A percentile compares a stretch with the other conserved stretches of the same genome.
phyloP scores from a whole-genome alignment of 345 rosid species.

The Punica granatum region DNA sequence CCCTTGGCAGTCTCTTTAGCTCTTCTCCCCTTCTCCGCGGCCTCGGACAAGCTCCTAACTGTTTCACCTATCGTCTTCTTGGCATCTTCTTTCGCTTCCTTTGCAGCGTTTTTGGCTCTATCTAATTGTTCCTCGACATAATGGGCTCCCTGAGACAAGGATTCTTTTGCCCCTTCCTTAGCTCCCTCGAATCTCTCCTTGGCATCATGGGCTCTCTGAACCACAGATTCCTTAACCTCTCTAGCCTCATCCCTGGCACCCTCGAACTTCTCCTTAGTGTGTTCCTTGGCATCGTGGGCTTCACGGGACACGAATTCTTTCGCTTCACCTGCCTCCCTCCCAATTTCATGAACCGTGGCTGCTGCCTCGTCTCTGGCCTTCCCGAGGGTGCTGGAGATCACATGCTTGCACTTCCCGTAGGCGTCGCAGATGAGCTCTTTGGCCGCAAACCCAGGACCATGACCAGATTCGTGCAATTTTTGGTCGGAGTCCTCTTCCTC shows the following conservation, averaged over 20 bases:
- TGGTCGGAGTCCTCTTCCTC: too few relatives aligned
- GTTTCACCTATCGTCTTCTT: not conserved
- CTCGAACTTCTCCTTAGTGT: constrained; percentile 5
- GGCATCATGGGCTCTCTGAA: constrained; percentile 9
- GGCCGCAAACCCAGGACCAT: constrained; percentile 6
- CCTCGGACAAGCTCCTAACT: constrained; percentile 2
- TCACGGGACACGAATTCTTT: constrained; percentile 7
- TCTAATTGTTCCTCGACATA: not conserved
- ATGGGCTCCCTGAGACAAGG: not conserved
- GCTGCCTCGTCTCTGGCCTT: constrained; percentile 30
- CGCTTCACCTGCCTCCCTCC: constrained; percentile 14
- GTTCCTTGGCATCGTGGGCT: constrained; percentile 18
- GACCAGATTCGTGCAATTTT: not conserved
- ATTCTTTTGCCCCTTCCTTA: constrained; percentile 7
- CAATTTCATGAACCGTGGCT: constrained; percentile 12
- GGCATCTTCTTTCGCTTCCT: constrained; percentile 8
- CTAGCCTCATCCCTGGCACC: constrained; percentile 5
- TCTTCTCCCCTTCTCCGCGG: constrained; percentile 9
- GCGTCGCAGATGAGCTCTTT: constrained; percentile 58
- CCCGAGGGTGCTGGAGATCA: constrained; percentile 32
- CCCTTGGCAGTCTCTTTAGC: constrained; percentile 8
- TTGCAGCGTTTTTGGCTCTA: not conserved
- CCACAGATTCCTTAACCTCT: not conserved
- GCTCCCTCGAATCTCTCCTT: not conserved
- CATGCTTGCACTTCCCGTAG: constrained; percentile 45